Evolutionary conservation across 768 basidiomycete species (phyloP).

Genomic region (Tylopilus rubrobrunneus): DNA sequence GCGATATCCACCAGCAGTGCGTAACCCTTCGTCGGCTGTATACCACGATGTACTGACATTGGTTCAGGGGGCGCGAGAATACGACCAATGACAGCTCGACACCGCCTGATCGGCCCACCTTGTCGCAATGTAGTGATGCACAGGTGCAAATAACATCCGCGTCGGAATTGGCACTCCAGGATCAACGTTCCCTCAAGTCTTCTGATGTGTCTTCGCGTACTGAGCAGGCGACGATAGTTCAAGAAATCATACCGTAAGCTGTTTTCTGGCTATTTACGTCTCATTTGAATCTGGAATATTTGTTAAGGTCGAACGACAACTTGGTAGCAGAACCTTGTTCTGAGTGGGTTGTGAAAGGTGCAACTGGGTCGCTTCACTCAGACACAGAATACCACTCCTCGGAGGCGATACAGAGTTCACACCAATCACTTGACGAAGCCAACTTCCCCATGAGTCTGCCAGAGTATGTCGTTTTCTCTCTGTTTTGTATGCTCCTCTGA

Average conservation of each 20-base stretch:
- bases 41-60: neutral
- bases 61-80: neutral
- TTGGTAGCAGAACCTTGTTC: neutral
- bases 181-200: neutral
- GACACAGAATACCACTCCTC: neutral
- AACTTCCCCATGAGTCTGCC: neutral
- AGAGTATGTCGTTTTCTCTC: neutral
- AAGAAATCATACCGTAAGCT: neutral
- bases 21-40: neutral
- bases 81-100: too few species aligned
- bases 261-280: neutral
- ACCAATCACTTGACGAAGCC: neutral
- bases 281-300: neutral
- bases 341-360: neutral
- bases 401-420: neutral
- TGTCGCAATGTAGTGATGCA: neutral
- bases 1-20: slow-evolving; percentile 3
- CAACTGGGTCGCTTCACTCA: neutral
- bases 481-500: neutral
- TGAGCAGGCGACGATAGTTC: neutral
- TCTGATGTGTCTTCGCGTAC: neutral
- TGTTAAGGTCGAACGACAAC: neutral
- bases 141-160: neutral
- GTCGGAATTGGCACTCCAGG: neutral
- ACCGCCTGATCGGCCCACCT: neutral